Conservation (phyloP, 78 protist genomes). For the Dictyostelium capitatum region DNA sequence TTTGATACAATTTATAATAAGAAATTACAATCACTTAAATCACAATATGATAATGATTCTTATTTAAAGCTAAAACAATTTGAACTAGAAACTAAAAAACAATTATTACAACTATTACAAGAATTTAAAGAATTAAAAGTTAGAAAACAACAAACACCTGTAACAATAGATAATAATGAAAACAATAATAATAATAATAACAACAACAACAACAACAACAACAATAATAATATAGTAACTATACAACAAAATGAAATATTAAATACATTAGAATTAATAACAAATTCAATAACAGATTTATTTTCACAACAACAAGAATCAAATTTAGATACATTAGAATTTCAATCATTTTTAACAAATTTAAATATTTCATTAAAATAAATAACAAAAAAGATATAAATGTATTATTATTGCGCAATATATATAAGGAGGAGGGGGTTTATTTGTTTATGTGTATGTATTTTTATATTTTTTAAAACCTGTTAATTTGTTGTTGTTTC, state of each 20-base stretch:
- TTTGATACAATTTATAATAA: neutral
- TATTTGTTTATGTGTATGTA: too few relatives aligned
- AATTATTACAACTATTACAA: slow-evolving; percentile 4
- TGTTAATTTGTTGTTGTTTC: too few relatives aligned
- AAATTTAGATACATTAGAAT: neutral
- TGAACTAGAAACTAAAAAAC: slow-evolving; percentile 22
- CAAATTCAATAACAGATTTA: slow-evolving; percentile 9
- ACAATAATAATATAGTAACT: neutral
- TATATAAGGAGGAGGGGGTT: too few relatives aligned
- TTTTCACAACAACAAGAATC: neutral
- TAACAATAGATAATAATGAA: too few relatives aligned
- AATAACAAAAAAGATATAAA: neutral
- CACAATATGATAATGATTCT: slow-evolving; percentile 9
- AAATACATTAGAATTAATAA: slow-evolving; percentile 8
- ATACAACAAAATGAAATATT: neutral
- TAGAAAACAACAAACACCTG: neutral
- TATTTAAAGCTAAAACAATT: slow-evolving; percentile 12
- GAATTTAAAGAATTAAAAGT: slow-evolving; percentile 11
- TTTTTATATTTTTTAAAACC: too few relatives aligned
- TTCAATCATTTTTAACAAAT: slow-evolving; percentile 13
- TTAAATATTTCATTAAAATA: neutral
- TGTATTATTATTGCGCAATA: neutral
- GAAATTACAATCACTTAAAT: slow-evolving; percentile 13
- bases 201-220: neutral
- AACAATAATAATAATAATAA: too few relatives aligned